Percentiles rank a stretch among this genome's conserved stretches.
Conservation (phyloP, 805 yeast genomes). For the Candida tallmaniae region DNA sequence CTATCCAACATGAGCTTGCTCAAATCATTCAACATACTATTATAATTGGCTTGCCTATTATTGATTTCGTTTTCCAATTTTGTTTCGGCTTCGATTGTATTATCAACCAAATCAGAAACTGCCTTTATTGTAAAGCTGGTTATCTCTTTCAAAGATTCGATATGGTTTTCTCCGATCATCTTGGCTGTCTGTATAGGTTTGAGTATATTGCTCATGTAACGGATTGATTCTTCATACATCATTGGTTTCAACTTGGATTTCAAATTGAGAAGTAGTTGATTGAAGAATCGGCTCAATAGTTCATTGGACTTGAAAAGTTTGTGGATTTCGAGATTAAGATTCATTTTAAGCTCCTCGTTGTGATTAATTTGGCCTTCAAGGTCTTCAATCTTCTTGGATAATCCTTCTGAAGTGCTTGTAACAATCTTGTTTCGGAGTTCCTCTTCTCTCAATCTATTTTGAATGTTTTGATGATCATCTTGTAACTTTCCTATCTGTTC, state of each 20-base stretch:
- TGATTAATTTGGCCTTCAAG: neutral
- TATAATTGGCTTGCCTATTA: constrained; percentile 12
- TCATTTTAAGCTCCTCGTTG: neutral
- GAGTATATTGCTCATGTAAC: constrained; percentile 7
- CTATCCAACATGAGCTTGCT: constrained; percentile 9
- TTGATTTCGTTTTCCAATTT: constrained; percentile 13
- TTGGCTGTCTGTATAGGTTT: constrained; percentile 5
- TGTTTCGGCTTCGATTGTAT: constrained; percentile 13
- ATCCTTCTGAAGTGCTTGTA: too few relatives aligned
- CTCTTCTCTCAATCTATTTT: too few relatives aligned
- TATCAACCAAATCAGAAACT: constrained; percentile 13
- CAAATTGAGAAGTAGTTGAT: constrained; percentile 4
- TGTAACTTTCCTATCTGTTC: neutral
- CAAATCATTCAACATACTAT: constrained; percentile 14
- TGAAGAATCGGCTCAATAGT: constrained; percentile 1
- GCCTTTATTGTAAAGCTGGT: constrained; percentile 12
- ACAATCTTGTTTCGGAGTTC: too few relatives aligned
- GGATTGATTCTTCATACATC: constrained; percentile 14
- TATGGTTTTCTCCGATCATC: constrained; percentile 4
- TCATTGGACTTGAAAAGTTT: constrained; percentile 2
- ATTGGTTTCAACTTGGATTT: constrained; percentile 11
- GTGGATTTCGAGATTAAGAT: neutral
- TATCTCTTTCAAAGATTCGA: constrained; percentile 8
- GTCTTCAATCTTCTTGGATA: too few relatives aligned
- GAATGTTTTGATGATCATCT: neutral